Evolutionary conservation across 805 yeast genomes (phyloP).

Genomic region (Wickerhamiella spandovensis): DNA sequence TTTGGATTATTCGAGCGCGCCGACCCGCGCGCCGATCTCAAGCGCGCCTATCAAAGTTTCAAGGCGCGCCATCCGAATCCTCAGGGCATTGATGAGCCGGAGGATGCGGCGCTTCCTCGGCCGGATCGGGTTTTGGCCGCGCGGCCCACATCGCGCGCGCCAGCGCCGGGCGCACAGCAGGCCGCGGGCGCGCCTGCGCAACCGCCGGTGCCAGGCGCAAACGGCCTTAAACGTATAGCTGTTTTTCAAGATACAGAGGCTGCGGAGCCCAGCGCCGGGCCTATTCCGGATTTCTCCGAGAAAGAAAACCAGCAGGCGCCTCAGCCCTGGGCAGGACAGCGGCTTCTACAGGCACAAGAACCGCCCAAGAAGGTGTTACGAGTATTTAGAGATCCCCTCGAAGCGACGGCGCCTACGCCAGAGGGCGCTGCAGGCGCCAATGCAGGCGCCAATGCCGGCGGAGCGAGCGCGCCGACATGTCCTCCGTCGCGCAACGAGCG

Average conservation of each 20-base stretch:
- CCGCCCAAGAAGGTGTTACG: not conserved
- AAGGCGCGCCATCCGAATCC: constrained; percentile 21
- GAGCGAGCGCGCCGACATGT: not conserved
- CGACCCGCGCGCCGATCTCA: constrained; percentile 43
- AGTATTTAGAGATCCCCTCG: not conserved
- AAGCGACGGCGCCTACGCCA: not conserved
- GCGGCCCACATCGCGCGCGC: too few species aligned
- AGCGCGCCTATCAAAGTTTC: constrained; percentile 34
- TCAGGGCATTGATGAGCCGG: not conserved
- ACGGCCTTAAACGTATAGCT: not conserved
- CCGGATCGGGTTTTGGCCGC: not conserved
- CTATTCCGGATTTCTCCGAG: constrained; percentile 7
- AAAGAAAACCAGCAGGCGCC: constrained; percentile 53
- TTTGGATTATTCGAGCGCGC: constrained; percentile 50
- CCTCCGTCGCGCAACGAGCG: constrained; percentile 2
- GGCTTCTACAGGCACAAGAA: constrained; percentile 8
- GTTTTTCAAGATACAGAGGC: not conserved
- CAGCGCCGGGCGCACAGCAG: too few species aligned
- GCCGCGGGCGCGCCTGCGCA: too few species aligned
- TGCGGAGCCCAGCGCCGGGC: not conserved
- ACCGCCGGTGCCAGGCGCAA: not conserved
- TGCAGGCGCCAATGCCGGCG: constrained; percentile 4
- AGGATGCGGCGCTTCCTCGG: not conserved
- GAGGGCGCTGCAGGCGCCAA: constrained; percentile 6
- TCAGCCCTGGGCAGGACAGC: constrained; percentile 52